Evolutionary conservation across 2,329 filamentous ascomycete species (phyloP), one percentile per base, ranked within the genome.

Genomic region (Lasiodiplodia gonubiensis): DNA sequence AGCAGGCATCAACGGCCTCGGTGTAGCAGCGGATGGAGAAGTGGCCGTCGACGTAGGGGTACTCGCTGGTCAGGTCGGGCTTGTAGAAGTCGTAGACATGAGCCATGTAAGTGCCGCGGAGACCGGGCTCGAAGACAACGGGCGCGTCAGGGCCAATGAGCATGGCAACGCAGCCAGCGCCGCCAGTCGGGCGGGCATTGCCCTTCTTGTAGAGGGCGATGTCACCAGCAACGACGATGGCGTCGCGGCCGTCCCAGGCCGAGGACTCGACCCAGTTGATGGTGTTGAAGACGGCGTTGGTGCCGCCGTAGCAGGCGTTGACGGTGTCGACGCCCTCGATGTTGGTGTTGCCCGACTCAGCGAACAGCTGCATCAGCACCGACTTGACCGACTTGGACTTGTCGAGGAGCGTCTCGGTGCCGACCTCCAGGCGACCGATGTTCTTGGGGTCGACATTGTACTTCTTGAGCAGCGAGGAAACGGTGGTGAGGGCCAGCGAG

Each of bases 1-100:
- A 85, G 80, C 83, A 85, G 42, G 78, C 80, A 69, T 85, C 83
- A 3, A 84, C 80, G 14, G 83, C 82, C 75, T 84, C 82, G 59
- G 78, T 83, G 78, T 85, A 85, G 80, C 83, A 85, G 73, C 81
- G 78, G 71, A 84, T 79, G 60, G 83, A 85, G 78, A 80, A 85
- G 42, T 85, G 83, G 54, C 83, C 83, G 71, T 85, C 83, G 18
- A 85, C 83, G 68, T 84, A 75, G 35, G 83, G 83, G 74, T 85
- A 85, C 72, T 85, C 83, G 79, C 81, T 83, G 68, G 83, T 84
- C 68, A 85, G 71, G 71, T 85, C 83, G 66, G 83, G 80, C 81
- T 85, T 85, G 80, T 85, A 85, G 76, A 85, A 85, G 72, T 85
- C 83, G 77, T 85, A 85, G 37, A 79, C 81, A 74, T 85, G 83